Percentiles rank a stretch among this genome's conserved stretches.
Conservation (phyloP, 2,329 filamentous ascomycete genomes). For the Fusarium protoensiforme region DNA sequence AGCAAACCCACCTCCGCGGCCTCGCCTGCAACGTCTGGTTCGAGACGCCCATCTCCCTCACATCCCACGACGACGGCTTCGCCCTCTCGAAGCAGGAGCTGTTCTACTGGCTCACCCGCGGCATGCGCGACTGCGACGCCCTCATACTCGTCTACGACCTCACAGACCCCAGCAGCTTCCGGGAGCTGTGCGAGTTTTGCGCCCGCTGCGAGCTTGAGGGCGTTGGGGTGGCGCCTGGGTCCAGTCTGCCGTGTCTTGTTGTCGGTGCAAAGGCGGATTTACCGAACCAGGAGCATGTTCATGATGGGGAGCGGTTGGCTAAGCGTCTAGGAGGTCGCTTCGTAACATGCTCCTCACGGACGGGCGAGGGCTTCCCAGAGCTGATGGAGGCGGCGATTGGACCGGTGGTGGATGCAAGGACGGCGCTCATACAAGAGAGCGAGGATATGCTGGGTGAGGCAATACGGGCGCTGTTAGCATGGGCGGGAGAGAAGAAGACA, state of each 20-base stretch:
- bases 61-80: constrained; percentile 5
- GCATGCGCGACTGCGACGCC: constrained; percentile 28
- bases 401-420: constrained; percentile 25
- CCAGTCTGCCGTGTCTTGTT: constrained; percentile 23
- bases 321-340: constrained; percentile 19
- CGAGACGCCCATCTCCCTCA: constrained; percentile 14
- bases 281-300: neutral
- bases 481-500: neutral
- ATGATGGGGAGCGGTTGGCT: constrained; percentile 22
- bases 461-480: constrained; percentile 7
- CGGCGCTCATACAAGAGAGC: constrained; percentile 23
- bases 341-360: constrained; percentile 12
- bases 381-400: constrained; percentile 15
- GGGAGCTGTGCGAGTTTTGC: constrained; percentile 29
- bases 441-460: constrained; percentile 22
- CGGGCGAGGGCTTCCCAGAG: constrained; percentile 2
- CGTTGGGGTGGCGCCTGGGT: constrained; percentile 19
- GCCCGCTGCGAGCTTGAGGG: constrained; percentile 24
- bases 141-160: constrained; percentile 29
- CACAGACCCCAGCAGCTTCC: constrained; percentile 18
- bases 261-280: constrained; percentile 26
- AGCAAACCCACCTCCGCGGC: constrained; percentile 4
- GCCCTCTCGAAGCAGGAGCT: constrained; percentile 11
- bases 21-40: constrained; percentile 26
- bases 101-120: constrained; percentile 16